phyloP scores from a whole-genome alignment of 345 rosid species.

The Iberis pinnata region DNA sequence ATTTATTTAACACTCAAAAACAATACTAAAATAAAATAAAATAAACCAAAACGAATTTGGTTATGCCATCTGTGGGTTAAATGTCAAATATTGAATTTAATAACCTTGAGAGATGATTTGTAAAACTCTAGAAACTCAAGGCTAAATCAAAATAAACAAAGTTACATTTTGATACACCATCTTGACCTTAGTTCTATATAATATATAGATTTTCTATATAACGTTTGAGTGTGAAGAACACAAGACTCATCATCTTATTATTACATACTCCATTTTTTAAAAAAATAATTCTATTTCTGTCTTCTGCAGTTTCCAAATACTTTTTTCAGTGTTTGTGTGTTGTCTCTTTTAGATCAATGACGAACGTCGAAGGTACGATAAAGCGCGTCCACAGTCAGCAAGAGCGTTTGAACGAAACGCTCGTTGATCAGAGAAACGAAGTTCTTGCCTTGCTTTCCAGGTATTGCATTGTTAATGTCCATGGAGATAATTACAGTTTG shows the following conservation, averaged over 20 bases:
- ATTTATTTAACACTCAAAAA: no score
- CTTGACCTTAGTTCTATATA: neutral
- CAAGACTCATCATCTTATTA: constrained; percentile 1
- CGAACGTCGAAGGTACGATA: constrained; percentile 36
- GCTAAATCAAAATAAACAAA: neutral
- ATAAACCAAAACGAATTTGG: neutral
- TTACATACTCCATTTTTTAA: no score
- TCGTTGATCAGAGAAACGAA: constrained; percentile 53
- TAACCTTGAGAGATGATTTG: constrained; percentile 11
- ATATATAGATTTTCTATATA: neutral
- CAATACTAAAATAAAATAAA: neutral
- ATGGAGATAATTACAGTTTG: neutral
- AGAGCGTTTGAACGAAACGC: constrained; percentile 73
- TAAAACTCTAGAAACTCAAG: constrained; percentile 6
- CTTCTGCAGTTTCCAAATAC: no score
- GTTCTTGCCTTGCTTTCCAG: constrained; percentile 69
- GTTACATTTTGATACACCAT: constrained; percentile 2
- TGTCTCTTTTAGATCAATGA: constrained; percentile 40
- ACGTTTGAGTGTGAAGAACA: constrained; percentile 17
- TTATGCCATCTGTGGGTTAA: neutral
- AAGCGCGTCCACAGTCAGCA: constrained; percentile 71
- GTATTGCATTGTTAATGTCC: constrained; percentile 23
- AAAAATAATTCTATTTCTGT: no score
- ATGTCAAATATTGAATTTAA: constrained; percentile 2
- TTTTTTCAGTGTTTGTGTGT: constrained; percentile 5